Percentiles rank a stretch among this genome's conserved stretches.
phyloP scores from a whole-genome alignment of 345 rosid genomes.

The Salix viminalis region DNA sequence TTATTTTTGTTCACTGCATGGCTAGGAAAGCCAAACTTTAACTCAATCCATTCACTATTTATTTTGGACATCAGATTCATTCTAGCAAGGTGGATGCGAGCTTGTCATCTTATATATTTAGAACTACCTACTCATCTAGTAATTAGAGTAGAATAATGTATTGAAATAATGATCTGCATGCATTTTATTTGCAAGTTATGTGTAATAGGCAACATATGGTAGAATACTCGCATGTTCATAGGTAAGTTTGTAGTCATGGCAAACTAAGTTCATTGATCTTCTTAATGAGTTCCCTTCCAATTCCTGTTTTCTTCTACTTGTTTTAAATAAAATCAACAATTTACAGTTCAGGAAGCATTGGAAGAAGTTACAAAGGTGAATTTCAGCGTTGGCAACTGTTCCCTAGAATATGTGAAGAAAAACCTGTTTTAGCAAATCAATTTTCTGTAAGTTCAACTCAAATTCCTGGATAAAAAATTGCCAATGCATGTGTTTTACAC shows the following conservation, averaged over 20 bases:
- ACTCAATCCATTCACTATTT: neutral
- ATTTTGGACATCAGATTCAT: neutral
- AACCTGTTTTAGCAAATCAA: conserved; percentile 78
- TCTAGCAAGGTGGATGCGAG: neutral
- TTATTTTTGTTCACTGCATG: neutral
- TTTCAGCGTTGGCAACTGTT: conserved; percentile 82
- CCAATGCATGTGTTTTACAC: conserved; percentile 4
- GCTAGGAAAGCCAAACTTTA: neutral
- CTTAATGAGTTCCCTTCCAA: neutral
- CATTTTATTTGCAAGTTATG: neutral
- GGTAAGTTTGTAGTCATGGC: neutral
- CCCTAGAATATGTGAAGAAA: conserved; percentile 68
- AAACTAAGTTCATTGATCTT: neutral
- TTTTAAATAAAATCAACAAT: neutral
- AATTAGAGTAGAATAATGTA: neutral
- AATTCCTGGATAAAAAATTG: neutral
- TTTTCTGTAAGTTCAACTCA: conserved; percentile 71
- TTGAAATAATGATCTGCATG: neutral
- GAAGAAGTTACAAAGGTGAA: conserved; percentile 86
- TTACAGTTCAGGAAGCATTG: conserved; percentile 79
- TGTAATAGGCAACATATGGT: neutral
- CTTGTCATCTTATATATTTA: neutral
- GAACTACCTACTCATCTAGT: neutral
- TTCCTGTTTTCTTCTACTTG: neutral
- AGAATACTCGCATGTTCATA: neutral